Evolutionary conservation across 805 yeast species (phyloP), one percentile per base, ranked within the genome.

Genomic region (Metschnikowia picachoensis): DNA sequence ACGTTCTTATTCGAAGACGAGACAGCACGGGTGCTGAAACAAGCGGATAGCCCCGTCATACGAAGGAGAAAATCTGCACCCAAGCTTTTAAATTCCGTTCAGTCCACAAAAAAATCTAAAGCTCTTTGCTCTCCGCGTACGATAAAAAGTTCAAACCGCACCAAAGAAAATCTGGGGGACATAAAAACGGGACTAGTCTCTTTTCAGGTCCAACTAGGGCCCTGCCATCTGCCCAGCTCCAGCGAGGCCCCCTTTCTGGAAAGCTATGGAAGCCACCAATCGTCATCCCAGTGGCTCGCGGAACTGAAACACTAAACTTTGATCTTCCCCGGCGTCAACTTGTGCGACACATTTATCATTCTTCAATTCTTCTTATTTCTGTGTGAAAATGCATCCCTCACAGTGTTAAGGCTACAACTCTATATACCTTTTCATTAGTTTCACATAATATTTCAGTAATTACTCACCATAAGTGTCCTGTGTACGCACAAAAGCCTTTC

Each of bases 121-220:
- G 45, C 52, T 3, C 33, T 53, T 4, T 27, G 50, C 16, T 46
- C 48, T 17, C 33, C 49, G 20, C 39, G 52, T 28, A 36, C 46
- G 38, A 41, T 39, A 35, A 14, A 30, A 4, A 29, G 31, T 17
- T 37, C 15, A 30, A 42, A 39, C 27, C 31, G 51, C 12, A 38
- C 41, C 8, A 56, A 58, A 8, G 52, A 53, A 35, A 47, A 45
- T 11, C 37, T 53, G 27, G 59, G 58, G 41, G 58, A 52, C 46
- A 61, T 66, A 64, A 59, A 62, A 48, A 56, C 65, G 4, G 68
- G 71, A 1, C 58, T 66, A 37, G 51, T 53, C 30, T 62, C 62
- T 41, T 64, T 64, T 30, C 55, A 64, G 38, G 46, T 63, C 12
- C 51, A 56, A 15, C 50, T 51, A 17, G 43, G 44, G 12, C 10